Evolutionary conservation across 441 rosid genomes (phyloP).

Genomic region (Euphorbia schlechtendalii): DNA sequence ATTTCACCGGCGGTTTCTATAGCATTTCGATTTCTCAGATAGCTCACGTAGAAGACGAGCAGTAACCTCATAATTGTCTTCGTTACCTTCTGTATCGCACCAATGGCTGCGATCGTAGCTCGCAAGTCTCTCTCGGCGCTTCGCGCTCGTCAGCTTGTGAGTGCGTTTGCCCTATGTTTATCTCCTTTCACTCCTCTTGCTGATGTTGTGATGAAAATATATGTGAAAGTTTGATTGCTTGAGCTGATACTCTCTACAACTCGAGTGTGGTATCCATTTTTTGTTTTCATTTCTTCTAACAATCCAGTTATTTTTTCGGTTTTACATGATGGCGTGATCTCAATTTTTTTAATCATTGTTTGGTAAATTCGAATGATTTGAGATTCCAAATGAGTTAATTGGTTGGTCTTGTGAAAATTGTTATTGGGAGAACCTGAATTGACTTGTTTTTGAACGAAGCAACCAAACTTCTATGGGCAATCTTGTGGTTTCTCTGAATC

Average conservation of each 20-base stretch:
- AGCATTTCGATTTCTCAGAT: background rate
- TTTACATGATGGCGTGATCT: background rate
- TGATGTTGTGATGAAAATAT: constrained; percentile 1
- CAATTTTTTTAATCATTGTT: background rate
- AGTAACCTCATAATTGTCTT: constrained; percentile 6
- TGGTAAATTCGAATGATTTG: background rate
- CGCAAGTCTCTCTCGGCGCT: constrained; percentile 73
- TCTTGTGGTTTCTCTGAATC: background rate
- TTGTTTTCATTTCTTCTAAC: background rate
- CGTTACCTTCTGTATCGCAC: background rate
- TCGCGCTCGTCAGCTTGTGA: constrained; percentile 72
- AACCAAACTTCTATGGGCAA: background rate
- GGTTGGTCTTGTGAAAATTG: too few relatives aligned
- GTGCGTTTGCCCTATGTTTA: constrained; percentile 11
- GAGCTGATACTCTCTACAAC: background rate
- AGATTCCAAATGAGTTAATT: constrained; percentile 5
- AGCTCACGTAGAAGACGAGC: constrained; percentile 1
- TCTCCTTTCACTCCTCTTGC: background rate
- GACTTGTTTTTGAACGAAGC: background rate
- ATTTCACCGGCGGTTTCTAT: background rate
- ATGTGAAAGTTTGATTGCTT: background rate
- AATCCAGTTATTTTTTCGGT: background rate
- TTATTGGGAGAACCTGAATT: background rate
- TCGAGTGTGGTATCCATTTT: background rate
- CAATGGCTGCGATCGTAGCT: constrained; percentile 75